Conservation (phyloP, 345 rosid species). For the Lenwebbia sp. region DNA sequence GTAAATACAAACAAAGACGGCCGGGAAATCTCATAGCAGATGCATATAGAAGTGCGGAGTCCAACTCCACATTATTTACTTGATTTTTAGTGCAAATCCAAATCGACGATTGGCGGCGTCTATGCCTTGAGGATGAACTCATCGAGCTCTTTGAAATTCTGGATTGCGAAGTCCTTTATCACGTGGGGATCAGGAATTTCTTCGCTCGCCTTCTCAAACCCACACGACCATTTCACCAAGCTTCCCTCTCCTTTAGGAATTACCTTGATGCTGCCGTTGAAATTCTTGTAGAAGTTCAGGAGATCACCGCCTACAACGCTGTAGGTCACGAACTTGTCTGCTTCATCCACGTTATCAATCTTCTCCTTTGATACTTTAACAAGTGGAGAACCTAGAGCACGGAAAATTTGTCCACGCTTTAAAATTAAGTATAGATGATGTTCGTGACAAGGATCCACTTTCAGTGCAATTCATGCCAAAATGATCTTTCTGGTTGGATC, state of each 20-base stretch:
- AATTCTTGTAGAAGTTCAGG: slow-evolving; percentile 60
- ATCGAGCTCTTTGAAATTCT: slow-evolving; percentile 74
- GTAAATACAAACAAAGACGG: not conserved
- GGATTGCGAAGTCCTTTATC: slow-evolving; percentile 64
- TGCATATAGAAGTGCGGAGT: not conserved
- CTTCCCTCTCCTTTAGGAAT: slow-evolving; percentile 56
- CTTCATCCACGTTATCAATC: slow-evolving; percentile 61
- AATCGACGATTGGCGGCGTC: not conserved
- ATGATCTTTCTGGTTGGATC: not conserved
- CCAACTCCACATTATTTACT: slow-evolving; percentile 1
- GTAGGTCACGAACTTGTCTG: slow-evolving; percentile 35
- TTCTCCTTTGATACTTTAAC: slow-evolving; percentile 64
- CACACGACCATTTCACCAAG: slow-evolving; percentile 67
- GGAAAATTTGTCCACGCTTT: not conserved
- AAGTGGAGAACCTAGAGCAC: slow-evolving; percentile 45
- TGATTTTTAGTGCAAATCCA: not conserved
- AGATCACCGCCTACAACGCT: slow-evolving; percentile 71
- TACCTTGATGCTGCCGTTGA: slow-evolving; percentile 42
- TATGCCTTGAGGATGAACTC: slow-evolving; percentile 33
- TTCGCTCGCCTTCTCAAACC: slow-evolving; percentile 60
- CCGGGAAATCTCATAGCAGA: not conserved
- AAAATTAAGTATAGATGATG: not conserved
- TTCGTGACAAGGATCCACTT: not conserved
- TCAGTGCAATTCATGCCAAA: not conserved
- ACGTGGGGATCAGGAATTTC: slow-evolving; percentile 58